These are phyloP conservation scores for Rhypophila decipiens DNA, from an alignment of 495 filamentous ascomycete genomes.

Conservation along the genomic window DNA sequence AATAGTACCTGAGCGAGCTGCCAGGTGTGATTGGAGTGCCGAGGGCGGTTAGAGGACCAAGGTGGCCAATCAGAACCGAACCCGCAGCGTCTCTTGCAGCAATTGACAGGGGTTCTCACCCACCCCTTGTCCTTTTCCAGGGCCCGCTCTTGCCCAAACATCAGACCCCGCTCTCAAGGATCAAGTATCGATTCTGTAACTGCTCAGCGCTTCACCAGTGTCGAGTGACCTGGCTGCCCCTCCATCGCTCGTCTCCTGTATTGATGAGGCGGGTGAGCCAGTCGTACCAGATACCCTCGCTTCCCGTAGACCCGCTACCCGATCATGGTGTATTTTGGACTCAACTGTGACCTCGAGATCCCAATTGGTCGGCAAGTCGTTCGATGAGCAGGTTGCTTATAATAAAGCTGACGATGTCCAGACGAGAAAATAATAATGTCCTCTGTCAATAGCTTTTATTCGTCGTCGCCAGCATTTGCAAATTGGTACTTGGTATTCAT, in stretches of 20 bases:
- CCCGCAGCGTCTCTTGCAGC: constrained; percentile 14
- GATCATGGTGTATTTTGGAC: no score
- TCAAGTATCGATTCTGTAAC: constrained; percentile 23
- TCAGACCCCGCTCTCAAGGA: constrained; percentile 2
- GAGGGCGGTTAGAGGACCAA: constrained; percentile 34
- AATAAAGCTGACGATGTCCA: no score
- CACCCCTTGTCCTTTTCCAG: neutral
- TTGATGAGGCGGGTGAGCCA: neutral
- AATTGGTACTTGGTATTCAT: no score
- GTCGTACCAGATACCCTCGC: no score
- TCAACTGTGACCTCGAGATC: no score
- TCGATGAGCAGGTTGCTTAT: no score
- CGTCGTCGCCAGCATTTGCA: no score
- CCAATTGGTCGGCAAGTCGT: no score
- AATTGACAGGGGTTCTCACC: constrained; percentile 7
- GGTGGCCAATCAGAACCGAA: constrained; percentile 29
- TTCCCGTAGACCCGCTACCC: no score
- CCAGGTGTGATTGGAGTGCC: constrained; percentile 34
- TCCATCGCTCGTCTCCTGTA: neutral
- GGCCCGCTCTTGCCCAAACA: neutral
- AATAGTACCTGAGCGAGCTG: constrained; percentile 16
- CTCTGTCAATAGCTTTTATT: no score
- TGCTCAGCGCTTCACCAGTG: constrained; percentile 21
- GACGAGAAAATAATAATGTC: no score
- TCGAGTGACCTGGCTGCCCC: constrained; percentile 17